Percentiles rank a stretch among this genome's conserved stretches.
Conservation (phyloP, 2,329 filamentous ascomycete genomes). For the Epichloe hybrida region DNA sequence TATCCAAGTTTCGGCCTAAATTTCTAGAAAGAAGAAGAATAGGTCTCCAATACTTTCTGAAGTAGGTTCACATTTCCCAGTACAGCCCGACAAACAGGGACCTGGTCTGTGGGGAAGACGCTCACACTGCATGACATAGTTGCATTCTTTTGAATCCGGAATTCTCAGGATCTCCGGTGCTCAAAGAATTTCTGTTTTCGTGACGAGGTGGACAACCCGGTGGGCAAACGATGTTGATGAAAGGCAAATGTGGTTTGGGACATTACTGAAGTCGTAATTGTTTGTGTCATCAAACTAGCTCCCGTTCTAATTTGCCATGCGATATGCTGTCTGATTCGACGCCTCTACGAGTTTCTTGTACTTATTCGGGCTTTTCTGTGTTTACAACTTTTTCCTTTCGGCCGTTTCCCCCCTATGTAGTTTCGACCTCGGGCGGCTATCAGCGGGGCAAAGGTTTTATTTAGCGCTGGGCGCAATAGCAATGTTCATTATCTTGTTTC, state of each 20-base stretch:
- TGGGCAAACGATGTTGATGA: not conserved
- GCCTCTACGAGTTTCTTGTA: not conserved
- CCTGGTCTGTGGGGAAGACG: not conserved
- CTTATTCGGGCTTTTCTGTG: not conserved
- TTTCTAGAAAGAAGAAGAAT: constrained; percentile 77
- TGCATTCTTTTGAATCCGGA: constrained; percentile 11
- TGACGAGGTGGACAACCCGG: constrained; percentile 1
- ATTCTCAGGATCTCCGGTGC: constrained; percentile 12
- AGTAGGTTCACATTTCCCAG: constrained; percentile 41
- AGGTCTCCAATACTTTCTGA: constrained; percentile 84
- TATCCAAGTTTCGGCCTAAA: constrained; percentile 70
- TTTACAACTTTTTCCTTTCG: not conserved
- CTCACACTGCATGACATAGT: constrained; percentile 8
- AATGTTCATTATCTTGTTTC: not conserved
- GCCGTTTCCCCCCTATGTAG: too few relatives aligned
- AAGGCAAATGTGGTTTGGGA: not conserved
- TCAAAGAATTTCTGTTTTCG: constrained; percentile 12
- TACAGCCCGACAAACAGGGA: not conserved
- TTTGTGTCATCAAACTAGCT: not conserved
- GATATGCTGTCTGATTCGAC: not conserved
- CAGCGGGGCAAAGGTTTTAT: not conserved
- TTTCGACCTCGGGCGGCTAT: not conserved
- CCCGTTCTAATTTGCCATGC: not conserved
- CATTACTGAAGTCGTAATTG: not conserved
- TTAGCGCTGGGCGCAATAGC: not conserved